A percentile compares a stretch with the other conserved stretches of the same genome.
These are phyloP conservation scores for Cairneyella variabilis DNA, from an alignment of 495 filamentous ascomycete species.

Conservation along the genomic window DNA sequence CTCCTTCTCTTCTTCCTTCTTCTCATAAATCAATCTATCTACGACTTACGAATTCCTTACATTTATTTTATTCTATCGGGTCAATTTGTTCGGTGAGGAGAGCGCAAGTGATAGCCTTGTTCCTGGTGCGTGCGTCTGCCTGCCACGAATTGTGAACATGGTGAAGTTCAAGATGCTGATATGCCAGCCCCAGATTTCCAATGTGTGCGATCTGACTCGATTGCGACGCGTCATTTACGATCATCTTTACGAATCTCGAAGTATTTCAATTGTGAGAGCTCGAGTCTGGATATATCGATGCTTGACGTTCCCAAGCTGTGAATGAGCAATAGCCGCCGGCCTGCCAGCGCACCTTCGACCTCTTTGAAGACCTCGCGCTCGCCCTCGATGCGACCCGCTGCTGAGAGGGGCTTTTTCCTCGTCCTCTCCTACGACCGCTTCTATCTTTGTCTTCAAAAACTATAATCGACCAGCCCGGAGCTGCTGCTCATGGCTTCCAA, in stretches of 20 bases:
- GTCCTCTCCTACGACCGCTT: conserved; percentile 5
- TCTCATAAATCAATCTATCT: conserved; percentile 1
- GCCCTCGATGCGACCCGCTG: conserved; percentile 23
- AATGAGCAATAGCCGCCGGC: conserved; percentile 19
- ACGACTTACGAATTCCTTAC: conserved; percentile 21
- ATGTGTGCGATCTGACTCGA: conserved; percentile 20
- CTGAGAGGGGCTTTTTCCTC: conserved; percentile 3
- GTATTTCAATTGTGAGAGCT: conserved; percentile 3
- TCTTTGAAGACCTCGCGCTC: not conserved
- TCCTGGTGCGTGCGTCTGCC: too few relatives aligned
- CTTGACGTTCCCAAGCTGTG: not conserved
- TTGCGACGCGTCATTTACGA: conserved; percentile 20
- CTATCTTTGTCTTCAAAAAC: too few relatives aligned
- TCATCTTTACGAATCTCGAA: not conserved
- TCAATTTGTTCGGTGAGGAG: too few relatives aligned
- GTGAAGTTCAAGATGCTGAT: not conserved
- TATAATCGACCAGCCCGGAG: not conserved
- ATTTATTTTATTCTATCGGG: too few relatives aligned
- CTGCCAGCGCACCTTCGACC: conserved; percentile 11
- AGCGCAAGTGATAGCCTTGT: too few relatives aligned
- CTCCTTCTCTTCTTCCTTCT: conserved; percentile 7
- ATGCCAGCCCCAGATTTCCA: conserved; percentile 15
- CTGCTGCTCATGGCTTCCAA: conserved; percentile 44
- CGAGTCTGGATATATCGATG: conserved; percentile 9
- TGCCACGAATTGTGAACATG: too few relatives aligned